These are phyloP conservation scores for Epichloe uncinata DNA, from an alignment of 2,329 filamentous ascomycete genomes.

Conservation along the genomic window DNA sequence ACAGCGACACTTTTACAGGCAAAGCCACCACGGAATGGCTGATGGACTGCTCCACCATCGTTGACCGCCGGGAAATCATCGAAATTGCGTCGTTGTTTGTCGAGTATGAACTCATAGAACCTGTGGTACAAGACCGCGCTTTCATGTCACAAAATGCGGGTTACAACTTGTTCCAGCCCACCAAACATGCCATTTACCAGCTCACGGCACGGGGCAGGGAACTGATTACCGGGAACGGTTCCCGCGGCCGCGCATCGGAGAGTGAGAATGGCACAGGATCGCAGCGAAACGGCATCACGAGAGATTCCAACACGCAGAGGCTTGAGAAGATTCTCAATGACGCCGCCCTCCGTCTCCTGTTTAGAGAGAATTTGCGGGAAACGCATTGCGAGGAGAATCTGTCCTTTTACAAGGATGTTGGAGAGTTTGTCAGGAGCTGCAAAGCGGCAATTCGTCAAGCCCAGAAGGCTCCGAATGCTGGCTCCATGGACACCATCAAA, in stretches of 20 bases:
- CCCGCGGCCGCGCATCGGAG: constrained; percentile 46
- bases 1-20: constrained; percentile 80
- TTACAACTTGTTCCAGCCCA: constrained; percentile 63
- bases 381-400: constrained; percentile 97
- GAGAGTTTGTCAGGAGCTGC: constrained; percentile 69
- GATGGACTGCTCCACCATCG: constrained; percentile 93
- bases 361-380: constrained; percentile 86
- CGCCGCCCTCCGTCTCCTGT: constrained; percentile 74
- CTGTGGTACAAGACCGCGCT: constrained; percentile 55
- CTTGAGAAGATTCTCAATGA: constrained; percentile 89
- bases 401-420: constrained; percentile 90
- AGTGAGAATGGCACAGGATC: constrained; percentile 34
- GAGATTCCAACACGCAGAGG: constrained; percentile 89
- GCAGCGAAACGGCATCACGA: constrained; percentile 46
- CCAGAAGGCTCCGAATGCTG: constrained; percentile 49
- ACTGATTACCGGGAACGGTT: constrained; percentile 37
- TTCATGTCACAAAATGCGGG: constrained; percentile 50
- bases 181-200: constrained; percentile 77
- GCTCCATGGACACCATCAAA: constrained; percentile 70
- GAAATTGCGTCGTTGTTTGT: constrained; percentile 78
- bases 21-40: constrained; percentile 87
- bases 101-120: constrained; percentile 69
- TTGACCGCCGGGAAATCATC: constrained; percentile 74
- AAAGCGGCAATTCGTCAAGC: constrained; percentile 48
- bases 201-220: constrained; percentile 71